phyloP scores from a whole-genome alignment of 495 filamentous ascomycete species.

The Penicillium cosmopolitanum region DNA sequence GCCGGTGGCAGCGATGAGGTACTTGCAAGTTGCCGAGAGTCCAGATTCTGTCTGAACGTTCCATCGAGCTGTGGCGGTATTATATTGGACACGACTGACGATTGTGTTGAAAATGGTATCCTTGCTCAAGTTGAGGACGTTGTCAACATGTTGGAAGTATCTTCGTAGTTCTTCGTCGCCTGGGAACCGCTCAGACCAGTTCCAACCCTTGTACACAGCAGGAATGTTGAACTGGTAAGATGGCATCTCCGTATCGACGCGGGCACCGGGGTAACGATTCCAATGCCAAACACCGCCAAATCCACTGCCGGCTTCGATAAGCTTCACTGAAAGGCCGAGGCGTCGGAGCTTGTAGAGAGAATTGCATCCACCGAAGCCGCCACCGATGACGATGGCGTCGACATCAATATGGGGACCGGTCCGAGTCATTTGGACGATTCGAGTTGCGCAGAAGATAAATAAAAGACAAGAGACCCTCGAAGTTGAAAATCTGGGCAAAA shows the following conservation, averaged over 20 bases:
- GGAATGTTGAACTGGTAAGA: slow-evolving; percentile 54
- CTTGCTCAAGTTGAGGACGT: slow-evolving; percentile 52
- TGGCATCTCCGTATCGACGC: slow-evolving; percentile 54
- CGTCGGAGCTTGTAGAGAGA: slow-evolving; percentile 43
- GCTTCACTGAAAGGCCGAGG: slow-evolving; percentile 39
- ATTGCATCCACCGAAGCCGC: slow-evolving; percentile 43
- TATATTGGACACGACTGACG: slow-evolving; percentile 49
- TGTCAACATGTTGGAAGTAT: slow-evolving; percentile 61
- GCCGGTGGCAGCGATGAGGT: slow-evolving; percentile 28
- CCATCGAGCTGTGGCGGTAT: slow-evolving; percentile 38
- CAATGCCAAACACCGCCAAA: slow-evolving; percentile 58
- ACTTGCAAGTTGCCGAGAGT: slow-evolving; percentile 27
- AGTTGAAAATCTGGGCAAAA: neutral
- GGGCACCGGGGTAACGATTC: slow-evolving; percentile 54
- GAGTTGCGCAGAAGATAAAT: neutral
- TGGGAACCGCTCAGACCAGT: slow-evolving; percentile 55
- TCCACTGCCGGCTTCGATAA: slow-evolving; percentile 51
- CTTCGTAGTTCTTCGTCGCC: slow-evolving; percentile 48
- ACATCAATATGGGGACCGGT: slow-evolving; percentile 23
- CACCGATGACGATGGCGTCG: slow-evolving; percentile 41
- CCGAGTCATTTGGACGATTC: slow-evolving; percentile 21
- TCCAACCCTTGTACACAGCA: slow-evolving; percentile 55
- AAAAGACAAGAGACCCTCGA: neutral
- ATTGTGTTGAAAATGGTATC: slow-evolving; percentile 55
- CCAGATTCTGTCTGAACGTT: slow-evolving; percentile 21